phyloP scores from a whole-genome alignment of 2,329 filamentous ascomycete genomes.

The Alternaria dauci region DNA sequence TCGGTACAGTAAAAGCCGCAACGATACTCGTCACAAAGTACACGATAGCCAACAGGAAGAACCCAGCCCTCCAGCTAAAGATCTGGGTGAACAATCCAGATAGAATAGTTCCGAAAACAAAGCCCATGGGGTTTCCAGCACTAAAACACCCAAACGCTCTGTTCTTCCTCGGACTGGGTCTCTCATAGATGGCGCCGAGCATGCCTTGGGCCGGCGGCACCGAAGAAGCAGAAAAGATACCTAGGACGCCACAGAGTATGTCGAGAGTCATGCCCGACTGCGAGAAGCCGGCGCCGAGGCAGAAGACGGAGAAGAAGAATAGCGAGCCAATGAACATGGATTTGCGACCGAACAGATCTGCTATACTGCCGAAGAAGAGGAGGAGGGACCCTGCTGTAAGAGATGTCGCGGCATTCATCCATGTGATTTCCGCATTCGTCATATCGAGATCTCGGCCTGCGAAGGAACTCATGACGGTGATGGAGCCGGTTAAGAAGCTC shows the following conservation, averaged over 20 bases:
- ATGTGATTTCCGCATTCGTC: constrained; percentile 71
- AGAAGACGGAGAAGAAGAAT: constrained; percentile 65
- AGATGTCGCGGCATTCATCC: constrained; percentile 70
- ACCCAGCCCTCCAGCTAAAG: constrained; percentile 70
- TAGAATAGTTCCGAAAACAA: constrained; percentile 66
- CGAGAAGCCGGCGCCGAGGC: constrained; percentile 67
- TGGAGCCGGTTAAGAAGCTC: constrained; percentile 66
- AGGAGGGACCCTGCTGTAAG: constrained; percentile 71
- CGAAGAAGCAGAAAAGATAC: constrained; percentile 69
- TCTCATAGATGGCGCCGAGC: constrained; percentile 69
- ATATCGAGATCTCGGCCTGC: constrained; percentile 68
- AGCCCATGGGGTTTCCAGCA: constrained; percentile 66
- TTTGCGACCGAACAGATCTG: constrained; percentile 72
- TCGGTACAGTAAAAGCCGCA: constrained; percentile 69
- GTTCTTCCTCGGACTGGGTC: constrained; percentile 69
- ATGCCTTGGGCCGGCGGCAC: constrained; percentile 71
- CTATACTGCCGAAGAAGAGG: constrained; percentile 70
- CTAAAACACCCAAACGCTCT: constrained; percentile 70
- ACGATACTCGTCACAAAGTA: constrained; percentile 67
- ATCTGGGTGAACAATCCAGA: constrained; percentile 69
- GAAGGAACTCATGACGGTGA: constrained; percentile 69
- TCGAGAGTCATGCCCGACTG: constrained; percentile 67
- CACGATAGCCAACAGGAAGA: constrained; percentile 69
- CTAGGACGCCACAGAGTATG: constrained; percentile 69
- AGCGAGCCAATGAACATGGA: constrained; percentile 67